Percentiles rank a stretch among this genome's conserved stretches.
Conservation (phyloP, 2,329 filamentous ascomycete genomes). For the Blastomyces percursus region DNA sequence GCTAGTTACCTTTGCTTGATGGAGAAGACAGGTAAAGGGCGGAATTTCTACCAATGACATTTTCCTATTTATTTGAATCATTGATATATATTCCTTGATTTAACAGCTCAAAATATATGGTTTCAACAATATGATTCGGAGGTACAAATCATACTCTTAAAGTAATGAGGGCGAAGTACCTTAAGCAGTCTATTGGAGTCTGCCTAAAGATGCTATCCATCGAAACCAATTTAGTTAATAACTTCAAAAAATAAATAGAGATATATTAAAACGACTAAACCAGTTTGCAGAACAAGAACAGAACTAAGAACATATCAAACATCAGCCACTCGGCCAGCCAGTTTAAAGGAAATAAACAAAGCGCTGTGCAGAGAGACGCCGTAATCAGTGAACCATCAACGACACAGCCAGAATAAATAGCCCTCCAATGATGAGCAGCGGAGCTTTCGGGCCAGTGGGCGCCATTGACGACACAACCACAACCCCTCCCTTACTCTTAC, state of each 20-base stretch:
- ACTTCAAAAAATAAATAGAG: neutral
- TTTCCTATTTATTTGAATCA: neutral
- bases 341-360: neutral
- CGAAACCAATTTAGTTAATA: neutral
- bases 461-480: neutral
- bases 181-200: neutral
- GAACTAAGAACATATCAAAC: neutral
- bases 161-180: neutral
- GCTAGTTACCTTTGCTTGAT: neutral
- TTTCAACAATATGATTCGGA: neutral
- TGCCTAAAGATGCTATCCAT: neutral
- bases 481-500: neutral
- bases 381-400: neutral
- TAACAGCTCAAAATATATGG: neutral
- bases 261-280: neutral
- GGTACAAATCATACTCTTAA: neutral
- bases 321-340: too few species aligned
- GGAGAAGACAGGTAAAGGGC: neutral
- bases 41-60: neutral
- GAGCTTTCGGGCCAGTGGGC: neutral
- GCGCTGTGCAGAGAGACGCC: neutral
- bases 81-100: neutral
- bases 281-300: neutral
- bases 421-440: neutral
- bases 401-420: neutral